phyloP scores from a whole-genome alignment of 2,329 filamentous ascomycete genomes.

The Pseudogymnoascus verrucosus region DNA sequence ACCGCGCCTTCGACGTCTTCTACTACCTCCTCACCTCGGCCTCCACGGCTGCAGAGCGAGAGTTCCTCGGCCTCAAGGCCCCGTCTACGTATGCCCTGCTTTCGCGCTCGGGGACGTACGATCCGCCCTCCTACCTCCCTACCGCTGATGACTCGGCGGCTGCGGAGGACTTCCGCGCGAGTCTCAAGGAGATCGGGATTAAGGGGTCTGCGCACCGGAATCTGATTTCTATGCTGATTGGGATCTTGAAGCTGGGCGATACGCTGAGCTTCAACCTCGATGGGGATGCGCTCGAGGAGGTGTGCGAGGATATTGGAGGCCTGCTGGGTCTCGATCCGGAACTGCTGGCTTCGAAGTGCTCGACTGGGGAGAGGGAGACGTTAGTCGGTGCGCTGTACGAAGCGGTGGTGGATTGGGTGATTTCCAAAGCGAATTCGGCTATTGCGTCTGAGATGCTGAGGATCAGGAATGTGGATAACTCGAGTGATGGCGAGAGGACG shows the following conservation, averaged over 20 bases:
- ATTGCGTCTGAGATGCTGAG: conserved; percentile 68
- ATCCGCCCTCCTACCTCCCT: conserved; percentile 78
- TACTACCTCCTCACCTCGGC: conserved; percentile 93
- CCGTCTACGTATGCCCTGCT: conserved; percentile 72
- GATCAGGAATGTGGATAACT: conserved; percentile 58
- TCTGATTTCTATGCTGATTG: conserved; percentile 78
- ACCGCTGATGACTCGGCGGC: conserved; percentile 88
- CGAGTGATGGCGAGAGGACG: conserved; percentile 54
- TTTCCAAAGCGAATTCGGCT: conserved; percentile 77
- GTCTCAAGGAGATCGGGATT: conserved; percentile 86
- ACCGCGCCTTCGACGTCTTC: conserved; percentile 93
- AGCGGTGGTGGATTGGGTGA: conserved; percentile 89
- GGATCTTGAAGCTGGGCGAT: conserved; percentile 84
- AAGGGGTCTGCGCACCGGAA: conserved; percentile 76
- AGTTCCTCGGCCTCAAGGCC: conserved; percentile 74
- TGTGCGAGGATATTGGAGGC: conserved; percentile 83
- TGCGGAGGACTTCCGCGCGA: conserved; percentile 83
- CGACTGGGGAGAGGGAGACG: conserved; percentile 74
- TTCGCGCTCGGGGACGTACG: conserved; percentile 75
- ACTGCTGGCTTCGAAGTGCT: conserved; percentile 67
- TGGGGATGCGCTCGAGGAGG: conserved; percentile 72
- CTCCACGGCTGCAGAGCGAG: conserved; percentile 78
- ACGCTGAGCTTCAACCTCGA: conserved; percentile 79
- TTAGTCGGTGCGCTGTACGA: conserved; percentile 87
- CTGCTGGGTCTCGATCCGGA: conserved; percentile 83